These are phyloP conservation scores for Theobroma cacao DNA, from an alignment of 345 rosid genomes.

Conservation along the genomic window DNA sequence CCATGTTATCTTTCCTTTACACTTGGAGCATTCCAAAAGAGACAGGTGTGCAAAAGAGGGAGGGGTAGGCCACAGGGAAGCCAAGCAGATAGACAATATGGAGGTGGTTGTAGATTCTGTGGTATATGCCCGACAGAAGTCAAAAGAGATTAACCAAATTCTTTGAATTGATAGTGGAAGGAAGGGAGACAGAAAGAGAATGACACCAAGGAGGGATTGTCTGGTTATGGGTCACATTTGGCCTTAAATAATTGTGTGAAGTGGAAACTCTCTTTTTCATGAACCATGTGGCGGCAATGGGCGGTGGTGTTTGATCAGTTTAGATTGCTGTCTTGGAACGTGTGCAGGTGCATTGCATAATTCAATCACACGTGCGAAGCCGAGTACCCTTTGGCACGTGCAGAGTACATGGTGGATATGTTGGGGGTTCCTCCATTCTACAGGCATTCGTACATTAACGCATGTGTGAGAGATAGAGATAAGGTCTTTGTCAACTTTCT, in stretches of 20 bases:
- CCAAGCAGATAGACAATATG: neutral
- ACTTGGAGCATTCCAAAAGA: neutral
- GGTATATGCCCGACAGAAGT: neutral
- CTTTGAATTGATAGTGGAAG: slow-evolving; percentile 9
- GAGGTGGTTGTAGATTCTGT: neutral
- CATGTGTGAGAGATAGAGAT: neutral
- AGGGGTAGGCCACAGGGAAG: neutral
- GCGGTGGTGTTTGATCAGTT: slow-evolving; percentile 6
- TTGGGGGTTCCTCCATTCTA: neutral
- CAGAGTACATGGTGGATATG: neutral
- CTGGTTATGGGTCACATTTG: neutral
- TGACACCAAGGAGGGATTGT: slow-evolving; percentile 5
- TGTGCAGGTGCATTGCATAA: slow-evolving; percentile 8
- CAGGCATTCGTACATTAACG: neutral
- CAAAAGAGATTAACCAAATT: slow-evolving; percentile 6
- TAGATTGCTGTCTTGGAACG: slow-evolving; percentile 19
- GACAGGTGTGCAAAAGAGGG: neutral
- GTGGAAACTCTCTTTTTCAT: slow-evolving; percentile 21
- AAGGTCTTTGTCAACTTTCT: slow-evolving; percentile 16
- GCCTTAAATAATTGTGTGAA: neutral
- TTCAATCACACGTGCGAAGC: slow-evolving; percentile 6
- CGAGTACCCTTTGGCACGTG: neutral
- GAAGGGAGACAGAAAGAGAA: neutral
- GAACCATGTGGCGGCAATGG: slow-evolving; percentile 27
- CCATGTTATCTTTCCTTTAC: slow-evolving; percentile 5